Evolutionary conservation across 208 protist species (phyloP), one percentile per base, ranked within the genome.

Genomic region (Trypanosoma scelopori): DNA sequence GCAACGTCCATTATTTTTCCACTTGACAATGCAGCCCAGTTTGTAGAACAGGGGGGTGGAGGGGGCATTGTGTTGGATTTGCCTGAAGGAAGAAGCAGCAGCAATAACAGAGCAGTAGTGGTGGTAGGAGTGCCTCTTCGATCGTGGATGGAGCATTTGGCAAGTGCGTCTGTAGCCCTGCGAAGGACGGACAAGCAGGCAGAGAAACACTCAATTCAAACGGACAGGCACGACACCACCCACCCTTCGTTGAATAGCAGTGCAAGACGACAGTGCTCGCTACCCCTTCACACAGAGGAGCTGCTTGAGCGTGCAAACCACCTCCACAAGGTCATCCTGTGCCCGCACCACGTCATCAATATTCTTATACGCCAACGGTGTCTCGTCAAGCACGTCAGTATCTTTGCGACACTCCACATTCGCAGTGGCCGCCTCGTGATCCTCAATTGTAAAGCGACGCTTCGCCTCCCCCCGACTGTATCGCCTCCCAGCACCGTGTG

Each of bases 231-330:
- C n/a, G n/a, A n/a, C n/a, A n/a, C n/a, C n/a, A 39, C 51, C 43
- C 43, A 37, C 32, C 32, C 32, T 16, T 22, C 6, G 4, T 16
- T 47, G 18, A 5, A 53, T 1, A 53, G 16, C 27, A 61, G 46
- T 42, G 52, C 57, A 63, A 71, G 65, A 60, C 0, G 67, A 22
- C n/a, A 32, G 42, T 28, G 11, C 27, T 16, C 79, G n/a, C n/a
- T 55, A 95, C 18, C 92, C 92, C 68, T 97, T 97, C 23, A 97
- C 87, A 63, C 87, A 95, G 22, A 95, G 41, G 2, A 97, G 56
- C 62, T 95, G 92, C 11, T 69, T 80, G 32, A 97, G 77, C 0
- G 69, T 58, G 20, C 76, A 68, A 18, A 95, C 80, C 5, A 94
- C 70, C 43, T 94, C 89, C 42, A 95, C 84, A 1, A 97, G 69